phyloP scores from a whole-genome alignment of 2,329 filamentous ascomycete genomes.

The Dactylellina drechsleri region DNA sequence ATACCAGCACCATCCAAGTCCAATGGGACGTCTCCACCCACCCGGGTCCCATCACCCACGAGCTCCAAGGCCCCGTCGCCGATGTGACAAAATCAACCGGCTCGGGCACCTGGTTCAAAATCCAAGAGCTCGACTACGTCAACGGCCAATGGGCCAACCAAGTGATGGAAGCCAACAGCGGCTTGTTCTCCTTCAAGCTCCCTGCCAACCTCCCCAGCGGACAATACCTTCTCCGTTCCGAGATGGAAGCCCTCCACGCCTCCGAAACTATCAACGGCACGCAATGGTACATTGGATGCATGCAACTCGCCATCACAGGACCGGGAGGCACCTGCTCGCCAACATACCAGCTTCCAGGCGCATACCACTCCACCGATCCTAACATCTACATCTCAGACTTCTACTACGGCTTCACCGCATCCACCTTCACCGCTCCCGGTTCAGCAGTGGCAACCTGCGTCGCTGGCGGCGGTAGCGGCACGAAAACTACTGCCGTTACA shows the following conservation, averaged over 20 bases:
- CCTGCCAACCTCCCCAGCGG: constrained; percentile 59
- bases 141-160: constrained; percentile 60
- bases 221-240: constrained; percentile 61
- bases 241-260: constrained; percentile 61
- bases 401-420: constrained; percentile 61
- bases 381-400: constrained; percentile 59
- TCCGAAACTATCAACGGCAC: constrained; percentile 59
- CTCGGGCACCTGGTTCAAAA: constrained; percentile 60
- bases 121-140: constrained; percentile 59
- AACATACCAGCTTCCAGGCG: constrained; percentile 60
- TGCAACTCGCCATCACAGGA: constrained; percentile 60
- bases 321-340: constrained; percentile 59
- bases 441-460: constrained; percentile 57
- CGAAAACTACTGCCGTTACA: constrained; percentile 15
- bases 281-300: constrained; percentile 61
- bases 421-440: constrained; percentile 60
- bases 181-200: constrained; percentile 57
- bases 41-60: constrained; percentile 63
- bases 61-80: constrained; percentile 60
- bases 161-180: constrained; percentile 57
- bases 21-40: constrained; percentile 62
- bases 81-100: constrained; percentile 58
- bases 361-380: constrained; percentile 59
- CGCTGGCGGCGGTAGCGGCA: constrained; percentile 31
- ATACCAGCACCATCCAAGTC: constrained; percentile 57